Conservation (phyloP, 306 rosid genomes). For the Chamaecrista fasciculata region DNA sequence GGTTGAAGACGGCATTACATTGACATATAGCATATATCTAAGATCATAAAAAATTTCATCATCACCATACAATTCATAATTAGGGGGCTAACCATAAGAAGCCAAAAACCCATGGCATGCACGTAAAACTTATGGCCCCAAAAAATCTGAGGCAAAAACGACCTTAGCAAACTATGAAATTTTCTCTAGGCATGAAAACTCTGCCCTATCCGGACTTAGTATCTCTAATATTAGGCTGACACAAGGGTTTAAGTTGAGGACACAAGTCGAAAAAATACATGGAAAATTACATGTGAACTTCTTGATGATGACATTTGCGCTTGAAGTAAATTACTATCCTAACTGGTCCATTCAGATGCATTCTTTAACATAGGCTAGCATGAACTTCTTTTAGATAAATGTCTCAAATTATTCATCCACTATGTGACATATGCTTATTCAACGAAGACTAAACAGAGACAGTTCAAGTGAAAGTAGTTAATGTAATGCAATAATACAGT, state of each 20-base stretch:
- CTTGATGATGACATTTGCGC: background rate
- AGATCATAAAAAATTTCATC: background rate
- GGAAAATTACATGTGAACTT: background rate
- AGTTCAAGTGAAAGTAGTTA: conserved; percentile 13
- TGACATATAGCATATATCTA: background rate
- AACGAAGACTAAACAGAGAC: background rate
- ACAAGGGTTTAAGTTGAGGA: background rate
- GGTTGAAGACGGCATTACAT: background rate
- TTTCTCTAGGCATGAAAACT: background rate
- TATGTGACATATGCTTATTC: background rate
- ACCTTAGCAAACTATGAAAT: background rate
- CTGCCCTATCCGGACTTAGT: background rate
- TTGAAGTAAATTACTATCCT: background rate
- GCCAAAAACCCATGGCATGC: background rate
- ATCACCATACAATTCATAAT: background rate
- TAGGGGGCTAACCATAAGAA: background rate
- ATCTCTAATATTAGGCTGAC: background rate
- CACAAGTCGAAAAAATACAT: background rate
- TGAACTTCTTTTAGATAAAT: background rate
- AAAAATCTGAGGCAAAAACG: background rate
- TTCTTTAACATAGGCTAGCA: background rate
- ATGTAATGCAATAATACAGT: conserved; percentile 12
- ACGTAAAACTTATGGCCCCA: background rate
- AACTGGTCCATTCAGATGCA: background rate
- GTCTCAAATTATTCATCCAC: conserved; percentile 5